Evolutionary conservation across 305 asterid species (phyloP).

Genomic region (Rubia peregrina): DNA sequence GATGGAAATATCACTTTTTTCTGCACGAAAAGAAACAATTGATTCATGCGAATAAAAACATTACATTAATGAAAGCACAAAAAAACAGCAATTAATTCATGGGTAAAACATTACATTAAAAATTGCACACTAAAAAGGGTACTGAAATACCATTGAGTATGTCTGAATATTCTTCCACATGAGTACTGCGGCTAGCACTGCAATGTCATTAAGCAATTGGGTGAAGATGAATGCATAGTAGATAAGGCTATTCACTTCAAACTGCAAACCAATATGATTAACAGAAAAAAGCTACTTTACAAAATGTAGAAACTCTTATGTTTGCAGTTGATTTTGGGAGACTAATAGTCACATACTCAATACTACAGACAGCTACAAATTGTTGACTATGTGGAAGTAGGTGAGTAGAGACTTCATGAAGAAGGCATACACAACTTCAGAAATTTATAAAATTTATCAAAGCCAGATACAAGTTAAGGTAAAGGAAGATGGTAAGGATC

Average conservation of each 20-base stretch:
- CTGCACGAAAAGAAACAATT: conserved; percentile 12
- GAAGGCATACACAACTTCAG: background rate
- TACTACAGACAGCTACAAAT: background rate
- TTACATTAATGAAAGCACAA: conserved; percentile 9
- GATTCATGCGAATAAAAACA: conserved; percentile 12
- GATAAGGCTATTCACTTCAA: background rate
- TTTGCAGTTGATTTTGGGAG: background rate
- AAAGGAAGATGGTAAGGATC: background rate
- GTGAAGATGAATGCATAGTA: background rate
- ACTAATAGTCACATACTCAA: background rate
- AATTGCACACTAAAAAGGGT: background rate
- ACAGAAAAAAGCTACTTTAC: background rate
- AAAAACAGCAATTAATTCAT: background rate
- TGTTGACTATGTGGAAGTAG: background rate
- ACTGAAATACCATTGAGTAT: conserved; percentile 56
- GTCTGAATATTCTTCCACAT: conserved; percentile 62
- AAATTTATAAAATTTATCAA: background rate
- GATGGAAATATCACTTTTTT: conserved; percentile 51
- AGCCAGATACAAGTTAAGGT: background rate
- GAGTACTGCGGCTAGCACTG: conserved; percentile 63
- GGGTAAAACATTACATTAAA: conserved; percentile 15
- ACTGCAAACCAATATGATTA: background rate
- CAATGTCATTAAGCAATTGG: conserved; percentile 21
- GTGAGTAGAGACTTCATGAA: background rate
- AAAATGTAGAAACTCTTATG: background rate